Base-by-base conservation (phyloP, 2,329 filamentous ascomycete genomes). In the Exophiala lecanii-corni region DNA sequence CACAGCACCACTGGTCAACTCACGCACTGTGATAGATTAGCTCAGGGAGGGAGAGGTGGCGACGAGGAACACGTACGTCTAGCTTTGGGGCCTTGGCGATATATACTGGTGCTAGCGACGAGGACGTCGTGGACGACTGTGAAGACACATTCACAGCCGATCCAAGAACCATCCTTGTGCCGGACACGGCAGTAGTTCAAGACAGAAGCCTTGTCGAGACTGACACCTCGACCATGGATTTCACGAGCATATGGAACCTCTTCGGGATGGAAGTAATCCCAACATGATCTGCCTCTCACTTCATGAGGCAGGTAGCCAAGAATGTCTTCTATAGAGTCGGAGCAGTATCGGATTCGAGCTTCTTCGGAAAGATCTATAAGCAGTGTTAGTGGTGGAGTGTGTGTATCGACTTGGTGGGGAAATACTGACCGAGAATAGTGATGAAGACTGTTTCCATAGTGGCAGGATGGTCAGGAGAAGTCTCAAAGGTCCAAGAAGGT, bases 41-140 rank as follows among this genome's bases (percentile, higher is more conserved):
- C 34, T 33, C 13, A 39, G 12, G 40, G n/a, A 42, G 15, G 3
- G 28, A 25, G 32, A 37, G 50, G 15, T 28, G 15, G 25, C 16
- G 2, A 17, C 37, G 36, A 10, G 5, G 19, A 32, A 17, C 25
- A 73, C 85, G 66, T 73, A 92, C 87, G 82, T 58, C 87, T 76
- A 56, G 84, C 89, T 59, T 78, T 83, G 50, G 74, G 73, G 17
- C 81, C 81, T 41, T 74, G 71, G 39, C 74, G 73, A 61, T 92
- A 94, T 50, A 92, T 76, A 58, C 84, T 89, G 9, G 82, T 91
- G 59, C 85, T 89, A 30, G 86, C 86, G 36, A 94, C 86, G 64
- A 94, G 72, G 16, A 92, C 86, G 73, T 94, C 84, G 62, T 94
- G 85, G 32, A 94, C 88, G 31, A 94, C 74, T 4, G 87, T 92